Percentiles rank a stretch among this genome's conserved stretches.
These are phyloP conservation scores for Beauveria rudraprayagi DNA, from an alignment of 2,329 filamentous ascomycete species.

Conservation along the genomic window DNA sequence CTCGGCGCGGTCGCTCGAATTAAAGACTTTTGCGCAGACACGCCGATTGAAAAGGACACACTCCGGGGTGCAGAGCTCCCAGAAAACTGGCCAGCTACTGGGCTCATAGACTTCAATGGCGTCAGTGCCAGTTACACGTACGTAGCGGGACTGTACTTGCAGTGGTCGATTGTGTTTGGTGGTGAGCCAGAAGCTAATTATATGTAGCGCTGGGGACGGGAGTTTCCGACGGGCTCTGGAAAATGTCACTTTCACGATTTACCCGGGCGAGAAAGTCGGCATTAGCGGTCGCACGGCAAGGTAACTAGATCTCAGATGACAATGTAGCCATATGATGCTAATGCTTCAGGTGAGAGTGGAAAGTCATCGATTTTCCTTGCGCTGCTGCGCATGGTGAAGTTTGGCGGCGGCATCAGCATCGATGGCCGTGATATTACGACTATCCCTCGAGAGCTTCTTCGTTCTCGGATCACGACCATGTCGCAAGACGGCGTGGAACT, in stretches of 20 bases:
- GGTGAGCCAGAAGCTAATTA: neutral
- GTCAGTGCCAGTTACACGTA: neutral
- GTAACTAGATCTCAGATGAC: neutral
- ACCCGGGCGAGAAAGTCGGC: neutral
- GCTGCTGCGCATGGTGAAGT: neutral
- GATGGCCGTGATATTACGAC: slow-evolving; percentile 32
- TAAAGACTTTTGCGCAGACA: neutral
- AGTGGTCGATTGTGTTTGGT: neutral
- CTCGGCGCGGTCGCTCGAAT: neutral
- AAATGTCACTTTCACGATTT: neutral
- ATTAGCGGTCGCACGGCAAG: slow-evolving; percentile 2
- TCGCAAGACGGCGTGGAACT: slow-evolving; percentile 39
- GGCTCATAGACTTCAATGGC: neutral
- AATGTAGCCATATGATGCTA: too few species aligned
- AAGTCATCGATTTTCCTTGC: neutral
- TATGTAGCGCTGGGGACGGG: neutral
- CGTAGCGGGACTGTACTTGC: neutral
- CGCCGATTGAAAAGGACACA: neutral
- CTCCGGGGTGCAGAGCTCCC: neutral
- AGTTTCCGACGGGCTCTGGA: neutral
- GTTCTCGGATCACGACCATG: slow-evolving; percentile 32
- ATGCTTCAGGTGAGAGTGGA: neutral
- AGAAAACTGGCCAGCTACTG: neutral
- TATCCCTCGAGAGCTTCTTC: slow-evolving; percentile 31
- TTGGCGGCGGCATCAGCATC: slow-evolving; percentile 26